Conservation (phyloP, 495 filamentous ascomycete genomes). For the Penicillium psychrofluorescens region DNA sequence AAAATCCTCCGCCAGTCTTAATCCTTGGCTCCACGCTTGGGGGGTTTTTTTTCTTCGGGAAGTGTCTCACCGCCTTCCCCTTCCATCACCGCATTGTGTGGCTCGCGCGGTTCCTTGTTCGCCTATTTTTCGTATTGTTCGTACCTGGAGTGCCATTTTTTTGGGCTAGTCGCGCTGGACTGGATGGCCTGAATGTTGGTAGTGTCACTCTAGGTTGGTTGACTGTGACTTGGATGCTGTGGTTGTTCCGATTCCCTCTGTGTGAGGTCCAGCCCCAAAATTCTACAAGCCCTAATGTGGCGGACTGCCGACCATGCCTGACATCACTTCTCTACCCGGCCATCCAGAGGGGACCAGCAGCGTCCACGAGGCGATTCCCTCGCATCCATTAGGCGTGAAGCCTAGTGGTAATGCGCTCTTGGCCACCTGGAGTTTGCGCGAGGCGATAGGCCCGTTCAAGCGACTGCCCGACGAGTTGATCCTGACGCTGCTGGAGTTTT, state of each 20-base stretch:
- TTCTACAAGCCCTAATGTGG: conserved; percentile 22
- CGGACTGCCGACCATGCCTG: conserved; percentile 19
- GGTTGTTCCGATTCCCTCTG: background rate
- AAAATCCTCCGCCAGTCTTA: conserved; percentile 19
- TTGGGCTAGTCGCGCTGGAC: no score
- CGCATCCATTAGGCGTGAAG: conserved; percentile 80
- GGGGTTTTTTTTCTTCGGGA: conserved; percentile 28
- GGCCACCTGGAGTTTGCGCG: conserved; percentile 57
- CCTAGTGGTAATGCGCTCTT: conserved; percentile 81
- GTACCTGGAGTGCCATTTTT: background rate
- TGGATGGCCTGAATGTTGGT: no score
- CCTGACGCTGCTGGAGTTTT: conserved; percentile 62
- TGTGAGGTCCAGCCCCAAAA: conserved; percentile 9
- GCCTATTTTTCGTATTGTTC: background rate
- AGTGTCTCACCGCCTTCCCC: conserved; percentile 12
- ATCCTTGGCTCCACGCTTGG: conserved; percentile 20
- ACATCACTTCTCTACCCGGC: conserved; percentile 21
- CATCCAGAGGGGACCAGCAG: conserved; percentile 14
- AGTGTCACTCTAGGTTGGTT: no score
- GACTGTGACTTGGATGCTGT: no score
- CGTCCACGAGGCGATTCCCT: conserved; percentile 46
- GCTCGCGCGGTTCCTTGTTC: background rate
- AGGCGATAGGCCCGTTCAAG: conserved; percentile 54
- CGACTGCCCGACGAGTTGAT: conserved; percentile 77
- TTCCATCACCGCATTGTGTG: no score